Percentiles rank a stretch among this genome's conserved stretches.
phyloP scores from a whole-genome alignment of 345 rosid species.

The Pistacia atlantica region DNA sequence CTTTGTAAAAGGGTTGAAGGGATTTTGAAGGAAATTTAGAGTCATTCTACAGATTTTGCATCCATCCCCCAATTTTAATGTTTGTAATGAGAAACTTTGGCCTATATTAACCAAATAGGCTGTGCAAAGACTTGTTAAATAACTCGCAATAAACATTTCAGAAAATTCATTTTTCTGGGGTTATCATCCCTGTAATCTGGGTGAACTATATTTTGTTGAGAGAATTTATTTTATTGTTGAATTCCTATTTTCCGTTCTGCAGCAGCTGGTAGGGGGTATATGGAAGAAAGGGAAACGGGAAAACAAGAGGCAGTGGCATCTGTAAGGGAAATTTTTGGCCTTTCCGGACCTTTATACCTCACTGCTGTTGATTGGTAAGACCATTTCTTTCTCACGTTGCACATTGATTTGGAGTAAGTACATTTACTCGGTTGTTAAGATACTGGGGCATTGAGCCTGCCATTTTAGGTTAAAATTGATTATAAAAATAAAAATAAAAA shows the following conservation, averaged over 20 bases:
- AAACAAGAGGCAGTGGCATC: conserved; percentile 16
- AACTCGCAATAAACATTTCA: not conserved
- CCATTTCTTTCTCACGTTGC: not conserved
- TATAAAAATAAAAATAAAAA: too few species aligned
- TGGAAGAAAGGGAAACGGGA: conserved; percentile 3
- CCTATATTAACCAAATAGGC: too few species aligned
- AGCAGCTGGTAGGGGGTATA: not conserved
- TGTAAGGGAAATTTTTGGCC: conserved; percentile 44
- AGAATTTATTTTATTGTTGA: not conserved
- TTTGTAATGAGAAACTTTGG: too few species aligned
- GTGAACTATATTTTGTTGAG: not conserved
- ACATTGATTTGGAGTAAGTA: not conserved
- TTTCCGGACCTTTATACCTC: conserved; percentile 60
- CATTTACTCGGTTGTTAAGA: not conserved
- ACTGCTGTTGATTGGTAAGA: conserved; percentile 58
- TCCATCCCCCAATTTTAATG: too few species aligned
- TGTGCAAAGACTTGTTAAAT: too few species aligned
- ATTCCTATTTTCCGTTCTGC: not conserved
- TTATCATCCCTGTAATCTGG: too few species aligned
- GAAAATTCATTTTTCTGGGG: not conserved
- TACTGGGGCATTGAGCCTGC: not conserved
- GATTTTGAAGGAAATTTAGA: not conserved
- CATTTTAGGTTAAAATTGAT: not conserved
- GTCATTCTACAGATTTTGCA: too few species aligned
- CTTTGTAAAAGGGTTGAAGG: too few species aligned